A percentile compares a stretch with the other conserved stretches of the same genome.
Evolutionary conservation across 2,329 filamentous ascomycete genomes (phyloP).

Genomic region (Diaporthe sp.): DNA sequence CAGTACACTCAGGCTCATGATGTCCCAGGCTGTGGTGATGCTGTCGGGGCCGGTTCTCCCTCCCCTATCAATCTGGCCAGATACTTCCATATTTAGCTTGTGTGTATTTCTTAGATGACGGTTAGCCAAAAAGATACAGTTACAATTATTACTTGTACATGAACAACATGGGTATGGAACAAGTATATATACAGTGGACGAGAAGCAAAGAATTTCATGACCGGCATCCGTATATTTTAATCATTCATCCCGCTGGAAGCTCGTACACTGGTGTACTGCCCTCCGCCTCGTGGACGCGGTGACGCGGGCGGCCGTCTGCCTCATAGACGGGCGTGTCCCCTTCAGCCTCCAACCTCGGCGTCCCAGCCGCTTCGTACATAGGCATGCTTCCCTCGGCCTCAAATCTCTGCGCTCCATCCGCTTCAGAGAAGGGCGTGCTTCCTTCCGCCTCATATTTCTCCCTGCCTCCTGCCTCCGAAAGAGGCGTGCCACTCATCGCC

Average conservation of each 20-base stretch:
- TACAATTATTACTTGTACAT: not conserved
- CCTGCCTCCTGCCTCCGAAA: slow-evolving; percentile 7
- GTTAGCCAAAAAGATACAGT: not conserved
- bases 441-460: slow-evolving; percentile 27
- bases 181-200: not conserved
- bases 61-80: not conserved
- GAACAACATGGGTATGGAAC: not conserved
- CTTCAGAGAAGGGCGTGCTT: slow-evolving; percentile 11
- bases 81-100: not conserved
- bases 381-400: slow-evolving; percentile 17
- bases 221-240: not conserved
- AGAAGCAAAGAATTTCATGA: not conserved
- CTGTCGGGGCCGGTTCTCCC: too few species aligned
- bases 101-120: not conserved
- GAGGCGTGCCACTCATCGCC: not conserved
- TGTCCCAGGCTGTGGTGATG: not conserved
- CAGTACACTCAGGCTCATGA: not conserved
- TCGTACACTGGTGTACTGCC: slow-evolving; percentile 7
- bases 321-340: not conserved
- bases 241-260: not conserved
- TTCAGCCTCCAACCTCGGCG: slow-evolving; percentile 11
- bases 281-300: slow-evolving; percentile 3
- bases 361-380: slow-evolving; percentile 10
- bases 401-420: not conserved
- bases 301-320: slow-evolving; percentile 18